phyloP scores from a whole-genome alignment of 768 basidiomycete genomes.

The Mycena polygramma region DNA sequence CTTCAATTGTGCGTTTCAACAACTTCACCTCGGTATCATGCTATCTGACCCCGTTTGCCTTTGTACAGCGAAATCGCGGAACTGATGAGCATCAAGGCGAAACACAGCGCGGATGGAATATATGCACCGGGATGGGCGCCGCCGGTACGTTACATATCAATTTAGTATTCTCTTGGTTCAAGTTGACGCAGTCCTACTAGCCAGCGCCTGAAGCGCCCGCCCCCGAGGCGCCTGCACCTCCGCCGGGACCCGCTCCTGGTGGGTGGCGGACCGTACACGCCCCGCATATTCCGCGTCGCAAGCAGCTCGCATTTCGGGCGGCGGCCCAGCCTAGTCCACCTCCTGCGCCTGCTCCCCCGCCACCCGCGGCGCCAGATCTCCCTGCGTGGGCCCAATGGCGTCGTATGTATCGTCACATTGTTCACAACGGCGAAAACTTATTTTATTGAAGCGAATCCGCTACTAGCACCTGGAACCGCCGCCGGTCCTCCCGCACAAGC shows the following conservation, averaged over 20 bases:
- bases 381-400: slow-evolving; percentile 73
- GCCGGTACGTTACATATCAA: slow-evolving; percentile 46
- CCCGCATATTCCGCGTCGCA: slow-evolving; percentile 45
- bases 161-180: not conserved
- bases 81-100: slow-evolving; percentile 70
- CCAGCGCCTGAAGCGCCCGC: slow-evolving; percentile 23
- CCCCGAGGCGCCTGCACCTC: slow-evolving; percentile 45
- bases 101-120: slow-evolving; percentile 71
- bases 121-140: slow-evolving; percentile 68
- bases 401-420: slow-evolving; percentile 50
- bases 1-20: slow-evolving; percentile 63
- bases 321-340: slow-evolving; percentile 40
- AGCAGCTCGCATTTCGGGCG: slow-evolving; percentile 42
- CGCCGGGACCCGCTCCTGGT: slow-evolving; percentile 56
- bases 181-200: too few relatives aligned
- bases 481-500: slow-evolving; percentile 7
- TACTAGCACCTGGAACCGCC: slow-evolving; percentile 18
- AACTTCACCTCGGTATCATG: too few relatives aligned
- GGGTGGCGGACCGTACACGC: slow-evolving; percentile 68
- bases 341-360: slow-evolving; percentile 41
- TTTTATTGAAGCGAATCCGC: slow-evolving; percentile 15
- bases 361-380: slow-evolving; percentile 44
- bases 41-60: too few relatives aligned
- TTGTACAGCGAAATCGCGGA: slow-evolving; percentile 67
- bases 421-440: not conserved